Evolutionary conservation across 768 basidiomycete genomes (phyloP).

Genomic region (Psilocybe subaeruginosa): DNA sequence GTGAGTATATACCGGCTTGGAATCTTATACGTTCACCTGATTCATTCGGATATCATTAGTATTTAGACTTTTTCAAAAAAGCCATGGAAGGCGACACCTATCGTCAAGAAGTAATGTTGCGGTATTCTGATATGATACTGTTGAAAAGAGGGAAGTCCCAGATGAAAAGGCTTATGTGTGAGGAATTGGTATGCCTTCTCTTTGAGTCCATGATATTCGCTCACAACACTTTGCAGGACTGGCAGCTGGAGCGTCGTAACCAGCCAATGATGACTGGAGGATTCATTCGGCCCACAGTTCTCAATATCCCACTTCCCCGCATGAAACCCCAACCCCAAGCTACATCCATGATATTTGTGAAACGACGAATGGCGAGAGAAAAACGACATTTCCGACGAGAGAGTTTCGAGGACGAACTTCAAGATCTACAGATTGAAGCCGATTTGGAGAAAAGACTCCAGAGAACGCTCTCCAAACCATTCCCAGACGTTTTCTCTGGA

Average conservation of each 20-base stretch:
- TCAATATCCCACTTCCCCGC: slow-evolving; percentile 75
- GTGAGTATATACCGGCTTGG: slow-evolving; percentile 35
- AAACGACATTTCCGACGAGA: slow-evolving; percentile 42
- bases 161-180: slow-evolving; percentile 47
- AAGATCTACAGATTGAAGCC: slow-evolving; percentile 37
- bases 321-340: slow-evolving; percentile 77
- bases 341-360: slow-evolving; percentile 72
- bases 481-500: slow-evolving; percentile 23
- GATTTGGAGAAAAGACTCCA: slow-evolving; percentile 36
- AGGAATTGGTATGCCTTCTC: slow-evolving; percentile 47
- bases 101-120: slow-evolving; percentile 45
- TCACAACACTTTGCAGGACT: slow-evolving; percentile 43
- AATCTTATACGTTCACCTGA: not conserved
- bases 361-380: slow-evolving; percentile 39
- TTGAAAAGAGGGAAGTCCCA: slow-evolving; percentile 50
- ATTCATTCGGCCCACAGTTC: slow-evolving; percentile 63
- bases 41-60: slow-evolving; percentile 39
- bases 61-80: slow-evolving; percentile 56
- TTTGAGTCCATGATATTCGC: not conserved
- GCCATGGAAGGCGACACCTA: slow-evolving; percentile 57
- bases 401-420: slow-evolving; percentile 30
- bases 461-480: not conserved
- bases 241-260: slow-evolving; percentile 49
- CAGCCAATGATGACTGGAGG: slow-evolving; percentile 76
- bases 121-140: slow-evolving; percentile 64